A percentile compares a stretch with the other conserved stretches of the same genome.
phyloP scores from a whole-genome alignment of 2,329 filamentous ascomycete species.

The Curvularia sp. region DNA sequence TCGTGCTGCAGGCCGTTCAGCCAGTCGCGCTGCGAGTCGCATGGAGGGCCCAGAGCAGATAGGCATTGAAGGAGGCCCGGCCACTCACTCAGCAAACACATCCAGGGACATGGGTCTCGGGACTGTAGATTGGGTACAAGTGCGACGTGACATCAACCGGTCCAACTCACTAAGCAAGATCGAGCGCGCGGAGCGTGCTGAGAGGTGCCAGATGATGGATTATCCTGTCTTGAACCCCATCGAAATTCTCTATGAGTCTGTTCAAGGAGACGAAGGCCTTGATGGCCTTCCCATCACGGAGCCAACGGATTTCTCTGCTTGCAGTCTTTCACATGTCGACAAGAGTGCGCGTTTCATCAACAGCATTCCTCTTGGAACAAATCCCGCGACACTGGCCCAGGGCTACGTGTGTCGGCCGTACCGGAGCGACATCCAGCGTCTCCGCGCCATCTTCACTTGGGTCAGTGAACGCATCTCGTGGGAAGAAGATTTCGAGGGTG shows the following conservation, averaged over 20 bases:
- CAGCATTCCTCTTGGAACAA: conserved; percentile 81
- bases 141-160: conserved; percentile 91
- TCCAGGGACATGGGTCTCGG: conserved; percentile 75
- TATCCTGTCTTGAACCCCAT: conserved; percentile 87
- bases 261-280: conserved; percentile 87
- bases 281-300: conserved; percentile 84
- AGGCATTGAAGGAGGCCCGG: conserved; percentile 61
- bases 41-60: conserved; percentile 56
- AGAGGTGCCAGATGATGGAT: conserved; percentile 94
- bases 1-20: conserved; percentile 52
- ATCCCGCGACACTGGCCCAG: conserved; percentile 81
- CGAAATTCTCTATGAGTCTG: conserved; percentile 82
- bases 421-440: conserved; percentile 87
- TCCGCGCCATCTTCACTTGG: conserved; percentile 97
- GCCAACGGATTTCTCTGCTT: conserved; percentile 78
- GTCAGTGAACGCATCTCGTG: conserved; percentile 92
- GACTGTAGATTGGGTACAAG: conserved; percentile 92
- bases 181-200: conserved; percentile 81
- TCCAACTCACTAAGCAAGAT: conserved; percentile 92
- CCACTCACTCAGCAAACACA: conserved; percentile 44
- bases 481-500: conserved; percentile 93
- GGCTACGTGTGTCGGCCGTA: conserved; percentile 94
- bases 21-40: conserved; percentile 41
- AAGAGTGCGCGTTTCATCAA: conserved; percentile 93
- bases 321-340: conserved; percentile 87